Conservation (phyloP, 2,329 filamentous ascomycete genomes). For the Colletotrichum salicis region DNA sequence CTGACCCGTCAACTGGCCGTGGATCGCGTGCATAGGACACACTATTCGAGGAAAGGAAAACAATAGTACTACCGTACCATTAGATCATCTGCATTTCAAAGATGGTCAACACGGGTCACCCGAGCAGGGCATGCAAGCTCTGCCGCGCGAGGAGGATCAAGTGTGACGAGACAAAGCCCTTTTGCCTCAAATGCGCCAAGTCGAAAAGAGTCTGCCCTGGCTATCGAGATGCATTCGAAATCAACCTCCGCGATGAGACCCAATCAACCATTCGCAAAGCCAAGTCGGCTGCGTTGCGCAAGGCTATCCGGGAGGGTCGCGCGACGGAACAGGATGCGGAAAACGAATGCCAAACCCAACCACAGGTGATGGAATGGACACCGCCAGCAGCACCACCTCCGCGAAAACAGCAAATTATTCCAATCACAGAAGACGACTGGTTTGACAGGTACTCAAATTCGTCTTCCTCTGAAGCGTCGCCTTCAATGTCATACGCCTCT, state of each 20-base stretch:
- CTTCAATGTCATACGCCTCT: slow-evolving; percentile 30
- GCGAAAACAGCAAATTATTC: slow-evolving; percentile 26
- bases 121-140: slow-evolving; percentile 36
- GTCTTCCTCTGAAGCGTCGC: slow-evolving; percentile 29
- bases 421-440: slow-evolving; percentile 28
- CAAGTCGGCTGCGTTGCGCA: slow-evolving; percentile 34
- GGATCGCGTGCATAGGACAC: neutral
- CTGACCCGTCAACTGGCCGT: slow-evolving; percentile 8
- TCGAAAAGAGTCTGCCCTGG: slow-evolving; percentile 38
- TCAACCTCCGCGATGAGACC: slow-evolving; percentile 37
- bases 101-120: slow-evolving; percentile 37
- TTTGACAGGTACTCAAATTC: slow-evolving; percentile 25
- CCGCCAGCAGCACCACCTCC: slow-evolving; percentile 21
- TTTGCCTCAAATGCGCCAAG: slow-evolving; percentile 46
- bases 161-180: slow-evolving; percentile 47
- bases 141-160: slow-evolving; percentile 51
- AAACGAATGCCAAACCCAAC: slow-evolving; percentile 1
- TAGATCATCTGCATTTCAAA: neutral
- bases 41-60: neutral
- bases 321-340: slow-evolving; percentile 26
- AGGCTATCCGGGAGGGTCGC: slow-evolving; percentile 32
- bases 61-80: neutral
- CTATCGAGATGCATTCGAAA: slow-evolving; percentile 36
- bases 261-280: slow-evolving; percentile 37
- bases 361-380: slow-evolving; percentile 28